These are phyloP conservation scores for Martiniozyma abietophila DNA, from an alignment of 805 yeast species.

Conservation along the genomic window DNA sequence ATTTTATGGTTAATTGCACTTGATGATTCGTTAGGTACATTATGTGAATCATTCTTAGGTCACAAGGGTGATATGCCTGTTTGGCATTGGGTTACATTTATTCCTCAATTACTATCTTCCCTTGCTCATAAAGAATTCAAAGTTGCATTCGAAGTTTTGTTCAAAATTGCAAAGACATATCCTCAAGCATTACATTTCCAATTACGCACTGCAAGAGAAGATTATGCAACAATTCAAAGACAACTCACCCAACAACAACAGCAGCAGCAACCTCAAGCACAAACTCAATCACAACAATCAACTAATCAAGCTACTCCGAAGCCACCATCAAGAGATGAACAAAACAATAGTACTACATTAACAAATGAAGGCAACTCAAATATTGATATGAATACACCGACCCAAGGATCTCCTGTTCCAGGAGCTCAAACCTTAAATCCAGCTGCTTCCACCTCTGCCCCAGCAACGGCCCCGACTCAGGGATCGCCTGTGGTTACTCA, in stretches of 20 bases:
- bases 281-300: conserved; percentile 1
- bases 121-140: conserved; percentile 87
- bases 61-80: conserved; percentile 96
- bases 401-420: conserved; percentile 5
- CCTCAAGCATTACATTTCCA: conserved; percentile 98
- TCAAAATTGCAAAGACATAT: conserved; percentile 88
- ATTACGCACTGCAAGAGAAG: conserved; percentile 89
- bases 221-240: conserved; percentile 76
- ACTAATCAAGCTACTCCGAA: conserved; percentile 2
- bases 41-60: conserved; percentile 81
- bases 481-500: conserved; percentile 1
- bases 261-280: conserved; percentile 7
- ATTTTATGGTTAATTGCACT: conserved; percentile 88
- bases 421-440: conserved; percentile 3
- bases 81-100: conserved; percentile 98
- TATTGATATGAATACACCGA: too few relatives aligned
- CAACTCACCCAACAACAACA: conserved; percentile 36
- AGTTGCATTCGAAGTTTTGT: conserved; percentile 77
- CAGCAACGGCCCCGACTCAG: conserved; percentile 5
- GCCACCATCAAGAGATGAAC: conserved; percentile 5
- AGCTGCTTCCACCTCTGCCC: too few relatives aligned
- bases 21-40: conserved; percentile 75
- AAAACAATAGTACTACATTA: conserved; percentile 4
- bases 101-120: conserved; percentile 87
- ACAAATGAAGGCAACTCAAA: too few relatives aligned